Base-by-base conservation (phyloP, 495 filamentous ascomycete species). In the Hyaloscypha bicolor region DNA sequence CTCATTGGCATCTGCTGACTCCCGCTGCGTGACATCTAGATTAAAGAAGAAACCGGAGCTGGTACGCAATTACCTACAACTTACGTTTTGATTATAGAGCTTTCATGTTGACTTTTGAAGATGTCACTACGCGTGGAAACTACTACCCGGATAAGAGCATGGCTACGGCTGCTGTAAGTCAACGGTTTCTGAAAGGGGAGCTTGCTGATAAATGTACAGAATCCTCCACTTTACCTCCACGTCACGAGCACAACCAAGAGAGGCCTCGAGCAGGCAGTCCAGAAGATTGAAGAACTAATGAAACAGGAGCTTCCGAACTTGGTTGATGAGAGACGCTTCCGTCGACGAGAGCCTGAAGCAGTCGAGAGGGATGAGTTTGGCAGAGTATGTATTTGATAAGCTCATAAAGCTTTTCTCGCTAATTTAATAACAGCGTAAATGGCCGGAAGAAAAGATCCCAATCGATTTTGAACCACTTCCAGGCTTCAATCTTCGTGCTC, bases 1-100 rank as follows among this genome's bases (percentile, higher is more conserved):
- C 90, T 92, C 88, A 86, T 88, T 93, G 91, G 89, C 93, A 93
- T 91, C 90, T 96, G 94, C 95, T 99, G 90, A 99, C 95, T 87
- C 90, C 86, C 78, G 79, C 81, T 90, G 86, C 91, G 86, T 95
- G 91, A 91, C 67, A 74, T 74, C 77, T 97, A 99, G 95, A 99
- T 99, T 72, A 96, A 97, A 91, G 94, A 98, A 83, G 91, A 97
- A 76, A 97, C 95, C 90, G 95, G 95, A 88, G 94, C 95, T 84
- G 95, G 95, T 99, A 99, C 89, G 95, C 90, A 85, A 82, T 78
- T 56, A 59, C 65, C 64, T 83, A 75, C 77, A 76, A 78, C 76
- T 77, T 73, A 78, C 78, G 77, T 78, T 76, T 83, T 78, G 33
- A 84, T 82, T 78, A 79, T 79, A 79, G 65, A 70, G 65, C 58